Base-by-base conservation (phyloP, 73 alveolate species). In the Stentor coeruleus region DNA sequence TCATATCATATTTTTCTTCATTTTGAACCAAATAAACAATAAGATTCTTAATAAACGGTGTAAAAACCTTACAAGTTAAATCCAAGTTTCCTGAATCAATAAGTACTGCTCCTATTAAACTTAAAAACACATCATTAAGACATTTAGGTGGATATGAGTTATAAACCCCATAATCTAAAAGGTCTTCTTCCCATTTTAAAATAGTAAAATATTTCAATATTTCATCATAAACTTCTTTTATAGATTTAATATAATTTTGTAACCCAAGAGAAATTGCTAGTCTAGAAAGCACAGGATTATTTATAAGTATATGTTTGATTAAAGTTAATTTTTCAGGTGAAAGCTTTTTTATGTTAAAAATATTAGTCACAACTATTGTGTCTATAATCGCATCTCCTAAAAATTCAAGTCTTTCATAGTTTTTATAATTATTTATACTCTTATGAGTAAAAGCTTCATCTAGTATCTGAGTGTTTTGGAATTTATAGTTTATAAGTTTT, bases 381-480 rank as follows among this genome's bases (percentile, higher is more conserved):
- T 85, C 91, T 15, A 85, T 3, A 3, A 85, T 83, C 4, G 91
- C 40, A 83, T 85, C 91, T 35, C 91, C 91, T 33, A 85, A 77
- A 72, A 59, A 85, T 28, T 85, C 91, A 30, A 85, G 59, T 59
- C 91, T 49, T 39, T 85, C 89, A 82, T 85, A 85, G 80, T 72
- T 59, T 74, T 58, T 38, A 81, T 79, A 77, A 20, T 15, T 26
- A 2, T 66, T 2, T 1, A 66, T 31, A 31, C 59, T 26, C 11
- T 14, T 37, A 37, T 75, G 83, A 37, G 83, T 75, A n/a, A 75
- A 35, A 1, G 84, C 83, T 75, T 75, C 59, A 38, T 35, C 26
- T n/a, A 75, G 28, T 1, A 75, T 15, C 11, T 20, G 20, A 33
- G 33, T 75, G 38, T 75, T 40, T 14, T 37, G 33, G 72, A 75